Percentiles rank a stretch among this genome's conserved stretches.
Evolutionary conservation across 768 basidiomycete species (phyloP).

Genomic region (Pisolithus tinctorius): DNA sequence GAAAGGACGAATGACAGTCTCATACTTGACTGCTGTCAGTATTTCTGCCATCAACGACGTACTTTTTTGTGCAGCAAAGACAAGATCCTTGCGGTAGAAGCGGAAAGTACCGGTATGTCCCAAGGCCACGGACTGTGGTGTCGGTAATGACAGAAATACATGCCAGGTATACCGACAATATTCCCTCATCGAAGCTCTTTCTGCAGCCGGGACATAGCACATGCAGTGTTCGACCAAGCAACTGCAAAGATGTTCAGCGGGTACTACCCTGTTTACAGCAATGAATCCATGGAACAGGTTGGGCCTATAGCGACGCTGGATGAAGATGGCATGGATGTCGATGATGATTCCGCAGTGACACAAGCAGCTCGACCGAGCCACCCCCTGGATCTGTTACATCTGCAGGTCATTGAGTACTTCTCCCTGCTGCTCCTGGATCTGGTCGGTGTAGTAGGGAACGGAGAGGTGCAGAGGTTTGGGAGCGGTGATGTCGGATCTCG

Average conservation of each 20-base stretch:
- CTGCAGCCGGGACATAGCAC: slow-evolving; percentile 48
- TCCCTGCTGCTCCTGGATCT: slow-evolving; percentile 52
- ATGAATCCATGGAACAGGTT: slow-evolving; percentile 22
- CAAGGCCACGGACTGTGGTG: not conserved
- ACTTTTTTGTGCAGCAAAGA: slow-evolving; percentile 66
- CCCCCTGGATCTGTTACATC: slow-evolving; percentile 59
- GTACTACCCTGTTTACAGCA: slow-evolving; percentile 30
- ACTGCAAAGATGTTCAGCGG: slow-evolving; percentile 35
- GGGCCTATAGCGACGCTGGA: slow-evolving; percentile 19
- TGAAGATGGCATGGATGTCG: slow-evolving; percentile 54
- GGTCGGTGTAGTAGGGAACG: slow-evolving; percentile 46
- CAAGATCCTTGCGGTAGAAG: slow-evolving; percentile 55
- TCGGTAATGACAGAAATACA: slow-evolving; percentile 9
- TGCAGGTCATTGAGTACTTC: slow-evolving; percentile 66
- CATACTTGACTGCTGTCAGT: slow-evolving; percentile 72
- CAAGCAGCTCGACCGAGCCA: slow-evolving; percentile 41
- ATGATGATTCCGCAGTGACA: slow-evolving; percentile 40
- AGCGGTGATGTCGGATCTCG: slow-evolving; percentile 31
- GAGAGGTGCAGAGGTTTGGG: slow-evolving; percentile 36
- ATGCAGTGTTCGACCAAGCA: slow-evolving; percentile 36
- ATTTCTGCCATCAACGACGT: slow-evolving; percentile 40
- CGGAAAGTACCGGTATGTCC: slow-evolving; percentile 38
- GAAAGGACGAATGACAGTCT: slow-evolving; percentile 57
- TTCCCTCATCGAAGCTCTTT: slow-evolving; percentile 30
- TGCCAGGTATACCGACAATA: slow-evolving; percentile 17